Base-by-base conservation (phyloP, 306 rosid species). In the Cercis canadensis region DNA sequence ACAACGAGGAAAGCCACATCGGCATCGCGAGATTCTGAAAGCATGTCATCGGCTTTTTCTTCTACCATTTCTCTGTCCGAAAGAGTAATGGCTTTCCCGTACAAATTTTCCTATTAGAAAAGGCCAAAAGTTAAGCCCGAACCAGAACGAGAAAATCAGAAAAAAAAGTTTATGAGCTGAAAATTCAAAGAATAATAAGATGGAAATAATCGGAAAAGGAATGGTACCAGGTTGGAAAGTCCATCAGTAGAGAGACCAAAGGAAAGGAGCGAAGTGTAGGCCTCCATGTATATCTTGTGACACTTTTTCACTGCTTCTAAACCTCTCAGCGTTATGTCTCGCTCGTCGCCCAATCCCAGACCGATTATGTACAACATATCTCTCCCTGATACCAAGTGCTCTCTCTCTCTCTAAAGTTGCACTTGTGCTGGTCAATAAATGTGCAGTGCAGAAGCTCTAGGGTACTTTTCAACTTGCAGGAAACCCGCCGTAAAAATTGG, bases 41-140 rank as follows among this genome's bases (percentile, higher is more conserved):
- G 87, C 34, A 82, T 70, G 39, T 74, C 73, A 57, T 78, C 32
- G 0, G 83, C 83, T 63, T 78, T 90, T 72, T 93, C 98, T 87
- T 93, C 97, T 29, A 90, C 97, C 85, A 87, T 85, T 72, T 93
- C 98, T 77, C 98, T 77, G 76, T 93, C 98, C 0, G 97, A 94
- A 54, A 90, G 79, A 60, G 75, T 88, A 13, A 90, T 84, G 16
- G 94, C 51, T 61, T 81, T 88, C 15, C 97, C 94, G 12, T 88
- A 93, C 45, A 93, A 79, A 3, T 79, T 75, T 81, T 88, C 97
- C 97, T 85, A 84, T 32, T 9, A 1, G 41, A 32, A 19, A 19
- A 8, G 8, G 21, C 19, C 17, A 40, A 29, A 24, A 51, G 31
- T 18, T 0, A 60, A 40, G 17, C 19, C 12, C 39, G 36, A 41